These are phyloP conservation scores for Retiboletus flavoniger DNA, from an alignment of 1,284 basidiomycete species.

Conservation along the genomic window DNA sequence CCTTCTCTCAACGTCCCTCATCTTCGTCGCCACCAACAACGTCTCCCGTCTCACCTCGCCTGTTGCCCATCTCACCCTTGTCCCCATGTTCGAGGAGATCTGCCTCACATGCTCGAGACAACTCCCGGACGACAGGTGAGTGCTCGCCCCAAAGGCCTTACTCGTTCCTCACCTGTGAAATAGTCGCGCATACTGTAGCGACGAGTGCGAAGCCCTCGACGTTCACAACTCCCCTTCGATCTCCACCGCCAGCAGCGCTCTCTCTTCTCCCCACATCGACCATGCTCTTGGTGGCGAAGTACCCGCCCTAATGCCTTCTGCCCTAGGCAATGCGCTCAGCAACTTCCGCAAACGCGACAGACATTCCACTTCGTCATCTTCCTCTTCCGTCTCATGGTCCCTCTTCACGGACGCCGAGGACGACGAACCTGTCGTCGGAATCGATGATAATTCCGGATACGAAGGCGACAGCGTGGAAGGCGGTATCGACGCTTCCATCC, in stretches of 20 bases:
- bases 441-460: constrained; percentile 40
- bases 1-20: constrained; percentile 23
- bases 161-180: constrained; percentile 19
- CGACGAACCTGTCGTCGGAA: constrained; percentile 42
- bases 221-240: constrained; percentile 58
- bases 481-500: constrained; percentile 29
- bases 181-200: constrained; percentile 74
- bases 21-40: constrained; percentile 13
- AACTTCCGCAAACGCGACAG: constrained; percentile 46
- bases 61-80: constrained; percentile 4
- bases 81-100: constrained; percentile 70
- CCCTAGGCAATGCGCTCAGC: constrained; percentile 50
- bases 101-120: constrained; percentile 68
- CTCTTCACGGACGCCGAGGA: constrained; percentile 58
- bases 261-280: constrained; percentile 63
- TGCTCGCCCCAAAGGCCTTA: constrained; percentile 24
- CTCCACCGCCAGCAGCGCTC: constrained; percentile 64
- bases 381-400: constrained; percentile 65
- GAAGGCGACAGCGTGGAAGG: constrained; percentile 34
- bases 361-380: constrained; percentile 55
- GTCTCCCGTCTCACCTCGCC: background rate
- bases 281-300: constrained; percentile 54
- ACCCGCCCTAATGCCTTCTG: constrained; percentile 57
- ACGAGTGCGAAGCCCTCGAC: constrained; percentile 65
- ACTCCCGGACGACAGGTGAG: constrained; percentile 60